Base-by-base conservation (phyloP, 2,329 filamentous ascomycete genomes). In the Paracorniculantispora psalliotae region DNA sequence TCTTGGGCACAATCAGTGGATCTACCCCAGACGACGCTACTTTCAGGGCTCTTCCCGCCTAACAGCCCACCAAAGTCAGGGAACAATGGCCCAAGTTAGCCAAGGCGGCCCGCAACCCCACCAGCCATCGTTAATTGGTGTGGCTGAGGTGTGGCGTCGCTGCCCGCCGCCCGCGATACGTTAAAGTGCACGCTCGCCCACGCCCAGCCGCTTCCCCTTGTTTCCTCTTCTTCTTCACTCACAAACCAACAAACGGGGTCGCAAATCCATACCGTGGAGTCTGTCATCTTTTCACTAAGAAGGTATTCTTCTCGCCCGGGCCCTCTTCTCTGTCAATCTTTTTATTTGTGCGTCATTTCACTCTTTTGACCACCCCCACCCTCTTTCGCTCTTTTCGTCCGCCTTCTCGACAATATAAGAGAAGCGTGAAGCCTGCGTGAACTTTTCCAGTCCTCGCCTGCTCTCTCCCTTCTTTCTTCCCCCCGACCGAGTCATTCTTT, bases 201-300 rank as follows among this genome's bases (percentile, higher is more conserved):
- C 37, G 61, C 72, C 67, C 67, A 66, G 64, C 63, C 66, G 69
- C 68, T 70, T 63, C 67, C 66, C 68, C 65, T 68, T n/a, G n/a
- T 68, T 75, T 72, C 75, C 73, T 39, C 51, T 72, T 74, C 70
- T 75, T 74, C 73, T 72, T 75, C 75, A 75, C 75, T 77, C 79
- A 81, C 79, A 79, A 79, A 74, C 77, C 72, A 78, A 74, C 79
- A 75, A 71, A 74, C 73, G 80, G n/a, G 81, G 81, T 79, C 80
- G 81, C 82, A 84, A 84, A 84, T 73, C n/a, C 66, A 57, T 66
- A 73, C 71, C 74, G 72, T 70, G 73, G 74, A 75, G 77, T 78
- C 76, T 79, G 75, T 79, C 77, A 78, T 77, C 77, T 77, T 75
- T 69, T 68, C 63, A 72, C 61, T 66, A 69, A 70, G 73, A 62